phyloP scores from a whole-genome alignment of 2,329 filamentous ascomycete genomes.

The Magnaporthiopsis incrustans region DNA sequence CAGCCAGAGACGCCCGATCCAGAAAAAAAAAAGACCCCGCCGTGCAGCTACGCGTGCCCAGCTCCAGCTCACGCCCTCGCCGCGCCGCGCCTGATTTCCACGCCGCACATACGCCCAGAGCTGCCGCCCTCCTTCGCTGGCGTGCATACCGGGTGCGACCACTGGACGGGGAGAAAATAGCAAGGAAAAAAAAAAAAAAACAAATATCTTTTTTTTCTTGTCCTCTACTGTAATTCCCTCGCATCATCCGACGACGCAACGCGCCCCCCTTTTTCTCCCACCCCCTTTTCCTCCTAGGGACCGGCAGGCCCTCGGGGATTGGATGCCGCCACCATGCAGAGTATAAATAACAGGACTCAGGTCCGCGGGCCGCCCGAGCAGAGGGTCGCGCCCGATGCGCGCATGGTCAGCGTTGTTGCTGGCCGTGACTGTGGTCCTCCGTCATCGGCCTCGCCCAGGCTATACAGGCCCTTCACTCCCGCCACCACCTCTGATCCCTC shows the following conservation, averaged over 20 bases:
- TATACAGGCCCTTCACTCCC: not conserved
- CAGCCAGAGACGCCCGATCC: not conserved
- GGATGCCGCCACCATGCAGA: constrained; percentile 12
- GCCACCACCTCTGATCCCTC: constrained; percentile 6
- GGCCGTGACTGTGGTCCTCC: not conserved
- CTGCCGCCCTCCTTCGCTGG: constrained; percentile 2
- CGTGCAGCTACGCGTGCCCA: not conserved
- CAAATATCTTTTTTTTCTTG: not conserved
- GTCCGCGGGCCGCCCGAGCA: constrained; percentile 8
- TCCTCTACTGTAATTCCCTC: not conserved
- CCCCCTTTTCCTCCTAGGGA: not conserved
- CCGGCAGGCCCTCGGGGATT: constrained; percentile 3
- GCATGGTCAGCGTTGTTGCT: constrained; percentile 5
- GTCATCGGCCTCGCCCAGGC: not conserved
- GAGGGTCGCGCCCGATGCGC: constrained; percentile 5
- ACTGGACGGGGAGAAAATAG: not conserved
- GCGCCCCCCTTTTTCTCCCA: constrained; percentile 1
- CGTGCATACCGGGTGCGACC: constrained; percentile 5
- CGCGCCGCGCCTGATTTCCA: not conserved
- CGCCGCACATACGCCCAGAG: not conserved
- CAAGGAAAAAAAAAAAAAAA: not conserved
- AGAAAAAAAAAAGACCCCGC: not conserved
- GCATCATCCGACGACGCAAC: not conserved
- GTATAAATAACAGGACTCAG: constrained; percentile 16
- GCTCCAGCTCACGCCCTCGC: not conserved